Evolutionary conservation across 768 basidiomycete species (phyloP), one percentile per base, ranked within the genome.

Genomic region (Leccinum boreale): DNA sequence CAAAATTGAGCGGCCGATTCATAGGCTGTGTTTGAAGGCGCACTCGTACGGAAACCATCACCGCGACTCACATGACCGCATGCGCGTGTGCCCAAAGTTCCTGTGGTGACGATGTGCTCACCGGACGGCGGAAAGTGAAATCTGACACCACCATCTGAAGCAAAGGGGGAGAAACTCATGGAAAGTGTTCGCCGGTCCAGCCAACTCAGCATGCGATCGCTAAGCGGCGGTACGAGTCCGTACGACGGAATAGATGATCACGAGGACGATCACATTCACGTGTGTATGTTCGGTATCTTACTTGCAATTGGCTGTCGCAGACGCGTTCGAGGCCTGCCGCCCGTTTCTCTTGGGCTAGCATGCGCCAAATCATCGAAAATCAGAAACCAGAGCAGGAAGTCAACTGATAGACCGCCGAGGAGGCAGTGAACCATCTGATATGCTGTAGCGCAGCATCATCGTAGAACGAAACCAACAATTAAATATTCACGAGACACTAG

Each of bases 361-460:
- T 64, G 11, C 66, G 64, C 23, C 77, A 76, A 35, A 74, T 74
- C 3, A 75, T 73, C 10, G 74, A 75, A 73, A 77, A 62, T 77
- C 76, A 3, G 78, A 3, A 78, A 68, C 67, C 64, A 78, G 7
- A 75, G n/a, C 5, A 76, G 56, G 11, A 75, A 70, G 39, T 59
- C 53, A 26, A 73, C 70, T 71, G 28, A 79, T 71, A 78, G 65
- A 11, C 69, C 73, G 5, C 77, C 74, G 21, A 77, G 70, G n/a
- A 77, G 62, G 50, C 74, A 56, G 62, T 74, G 47, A 15, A 56
- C 5, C 17, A 39, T 57, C 33, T 72, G 70, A 68, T 74, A 78
- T 17, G 74, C 66, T 0, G 23, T 52, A 57, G 23, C 15, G 19
- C 17, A 11, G 21, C 44, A 28, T 47, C 72, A 24, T 57, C 50